Base-by-base conservation (phyloP, 163 green algal species). In the Chlamydomonas reinhardtii region DNA sequence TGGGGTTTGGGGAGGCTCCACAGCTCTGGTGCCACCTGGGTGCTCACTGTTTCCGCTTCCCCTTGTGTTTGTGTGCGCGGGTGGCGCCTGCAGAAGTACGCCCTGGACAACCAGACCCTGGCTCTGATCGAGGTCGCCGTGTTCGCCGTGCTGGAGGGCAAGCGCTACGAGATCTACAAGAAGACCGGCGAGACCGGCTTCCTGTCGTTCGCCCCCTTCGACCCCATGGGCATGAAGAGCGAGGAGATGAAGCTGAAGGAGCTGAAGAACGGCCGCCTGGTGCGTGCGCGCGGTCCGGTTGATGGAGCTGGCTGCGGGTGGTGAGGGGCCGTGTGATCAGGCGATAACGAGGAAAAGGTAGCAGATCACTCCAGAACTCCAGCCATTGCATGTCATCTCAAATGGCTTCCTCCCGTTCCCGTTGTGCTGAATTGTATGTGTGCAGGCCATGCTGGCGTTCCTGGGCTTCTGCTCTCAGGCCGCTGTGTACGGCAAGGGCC, bases 391-490 rank as follows among this genome's bases (percentile, higher is more conserved):
- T n/a, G n/a, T n/a, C n/a, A n/a, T n/a, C n/a, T n/a, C n/a, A n/a
- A n/a, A n/a, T n/a, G n/a, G n/a, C n/a, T n/a, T n/a, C n/a, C n/a
- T n/a, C n/a, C n/a, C n/a, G n/a, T n/a, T n/a, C n/a, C n/a, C n/a
- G n/a, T n/a, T n/a, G n/a, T n/a, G n/a, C n/a, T n/a, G n/a, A n/a
- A n/a, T n/a, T 56, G 12, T 56, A 17, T 56, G 11, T 56, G 5
- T 54, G 68, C 91, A 98, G 65, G 96, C 95, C 24, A 99, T 99
- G 96, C 75, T 98, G 35, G 95, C 96, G 34, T 97, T 98, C 89
- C 56, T 98, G 12, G 96, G 96, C 89, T 97, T 97, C 92, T 94
- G 88, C 90, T 96, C 93, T 64, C 94, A 97, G 92, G 93, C 92
- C 61, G 94, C 93, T 27, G 95, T 95, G 59, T 85, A 73, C 64